phyloP scores from a whole-genome alignment of 2,329 filamentous ascomycete species.

The Coleophoma crateriformis region DNA sequence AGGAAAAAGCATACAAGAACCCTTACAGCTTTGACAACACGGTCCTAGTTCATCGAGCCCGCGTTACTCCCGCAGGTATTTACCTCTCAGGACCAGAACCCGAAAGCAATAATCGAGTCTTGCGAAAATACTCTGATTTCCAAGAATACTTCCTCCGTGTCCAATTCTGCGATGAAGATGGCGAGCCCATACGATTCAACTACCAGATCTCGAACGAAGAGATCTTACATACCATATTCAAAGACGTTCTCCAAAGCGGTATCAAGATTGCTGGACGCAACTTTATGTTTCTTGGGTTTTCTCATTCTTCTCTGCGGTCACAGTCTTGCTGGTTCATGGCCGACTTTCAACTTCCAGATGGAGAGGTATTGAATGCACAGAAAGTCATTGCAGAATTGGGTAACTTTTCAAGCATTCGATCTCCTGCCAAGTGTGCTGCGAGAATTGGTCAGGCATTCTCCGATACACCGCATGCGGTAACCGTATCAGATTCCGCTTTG shows the following conservation, averaged over 20 bases:
- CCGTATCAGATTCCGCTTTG: conserved; percentile 29
- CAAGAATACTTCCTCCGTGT: conserved; percentile 65
- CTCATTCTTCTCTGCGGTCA: conserved; percentile 68
- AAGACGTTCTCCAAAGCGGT: conserved; percentile 47
- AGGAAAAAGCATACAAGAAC: conserved; percentile 13
- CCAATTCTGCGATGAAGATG: conserved; percentile 69
- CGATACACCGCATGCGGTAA: conserved; percentile 62
- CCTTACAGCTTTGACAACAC: conserved; percentile 11
- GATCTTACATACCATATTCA: conserved; percentile 56
- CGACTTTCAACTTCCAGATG: conserved; percentile 32
- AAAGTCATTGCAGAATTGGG: conserved; percentile 39
- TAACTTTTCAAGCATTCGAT: conserved; percentile 43
- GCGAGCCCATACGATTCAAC: conserved; percentile 55
- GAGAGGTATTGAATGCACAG: conserved; percentile 25
- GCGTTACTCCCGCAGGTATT: conserved; percentile 54
- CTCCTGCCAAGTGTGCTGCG: conserved; percentile 52
- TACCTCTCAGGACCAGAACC: conserved; percentile 55
- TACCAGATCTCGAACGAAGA: conserved; percentile 39
- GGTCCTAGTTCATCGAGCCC: conserved; percentile 18
- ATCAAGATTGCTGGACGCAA: conserved; percentile 58
- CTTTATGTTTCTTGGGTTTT: conserved; percentile 71
- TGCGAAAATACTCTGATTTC: conserved; percentile 57
- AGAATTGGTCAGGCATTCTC: conserved; percentile 65
- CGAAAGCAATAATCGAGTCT: conserved; percentile 64
- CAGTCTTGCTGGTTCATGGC: conserved; percentile 66